These are phyloP conservation scores for Epichloe sp. DNA, from an alignment of 2,329 filamentous ascomycete genomes.

Conservation along the genomic window DNA sequence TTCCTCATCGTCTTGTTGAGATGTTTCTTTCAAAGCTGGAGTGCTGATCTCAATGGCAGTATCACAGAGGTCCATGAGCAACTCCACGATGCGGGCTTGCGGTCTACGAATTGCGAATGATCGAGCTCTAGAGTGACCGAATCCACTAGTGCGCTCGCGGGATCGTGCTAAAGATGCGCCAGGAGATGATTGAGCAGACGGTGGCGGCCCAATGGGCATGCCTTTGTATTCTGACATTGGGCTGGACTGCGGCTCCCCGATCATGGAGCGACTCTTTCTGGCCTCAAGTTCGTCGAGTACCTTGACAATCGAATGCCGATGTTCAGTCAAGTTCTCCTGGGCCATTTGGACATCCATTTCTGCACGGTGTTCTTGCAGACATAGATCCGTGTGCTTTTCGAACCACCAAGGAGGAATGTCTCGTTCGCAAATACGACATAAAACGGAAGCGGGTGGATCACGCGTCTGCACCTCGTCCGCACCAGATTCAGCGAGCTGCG, in stretches of 20 bases:
- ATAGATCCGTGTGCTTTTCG: slow-evolving; percentile 95
- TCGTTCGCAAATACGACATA: slow-evolving; percentile 94
- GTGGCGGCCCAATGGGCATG: slow-evolving; percentile 65
- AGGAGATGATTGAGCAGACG: slow-evolving; percentile 57
- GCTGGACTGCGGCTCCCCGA: slow-evolving; percentile 37
- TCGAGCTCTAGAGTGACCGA: slow-evolving; percentile 67
- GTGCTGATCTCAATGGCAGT: slow-evolving; percentile 91
- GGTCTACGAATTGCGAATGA: slow-evolving; percentile 88
- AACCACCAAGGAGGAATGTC: slow-evolving; percentile 99
- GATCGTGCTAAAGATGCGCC: slow-evolving; percentile 60
- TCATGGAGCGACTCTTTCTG: slow-evolving; percentile 51
- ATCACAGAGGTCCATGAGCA: slow-evolving; percentile 89
- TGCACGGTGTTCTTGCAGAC: slow-evolving; percentile 85
- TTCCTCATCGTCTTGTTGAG: slow-evolving; percentile 51
- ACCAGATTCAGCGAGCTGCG: slow-evolving; percentile 71
- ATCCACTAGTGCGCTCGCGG: slow-evolving; percentile 58
- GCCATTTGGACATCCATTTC: slow-evolving; percentile 97
- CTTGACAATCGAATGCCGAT: slow-evolving; percentile 87
- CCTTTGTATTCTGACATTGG: slow-evolving; percentile 76
- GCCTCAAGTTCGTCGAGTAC: slow-evolving; percentile 86
- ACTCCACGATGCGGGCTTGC: slow-evolving; percentile 82
- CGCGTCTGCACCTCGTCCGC: slow-evolving; percentile 62
- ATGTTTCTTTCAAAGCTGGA: slow-evolving; percentile 78
- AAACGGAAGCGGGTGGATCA: slow-evolving; percentile 72
- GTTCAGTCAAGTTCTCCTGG: slow-evolving; percentile 82